phyloP scores from a whole-genome alignment of 208 protist species.

The Balamuthia mandrillaris region DNA sequence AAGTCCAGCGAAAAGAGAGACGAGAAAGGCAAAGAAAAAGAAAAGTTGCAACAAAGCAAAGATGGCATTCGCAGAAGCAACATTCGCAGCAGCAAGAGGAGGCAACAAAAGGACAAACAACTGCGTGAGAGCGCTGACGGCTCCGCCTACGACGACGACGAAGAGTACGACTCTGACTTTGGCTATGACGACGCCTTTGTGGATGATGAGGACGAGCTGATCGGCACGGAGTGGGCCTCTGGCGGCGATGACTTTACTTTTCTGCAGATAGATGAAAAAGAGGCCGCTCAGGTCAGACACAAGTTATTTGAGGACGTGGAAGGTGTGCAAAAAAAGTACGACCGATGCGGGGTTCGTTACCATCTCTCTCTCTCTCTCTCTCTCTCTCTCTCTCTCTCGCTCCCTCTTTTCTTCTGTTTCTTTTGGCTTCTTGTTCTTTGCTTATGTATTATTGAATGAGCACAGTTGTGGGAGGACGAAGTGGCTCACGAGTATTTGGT shows the following conservation, averaged over 20 bases:
- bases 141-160: not conserved
- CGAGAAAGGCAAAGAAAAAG: not conserved
- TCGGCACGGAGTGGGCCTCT: not conserved
- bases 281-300: not conserved
- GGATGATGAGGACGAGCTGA: not conserved
- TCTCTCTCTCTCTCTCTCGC: not conserved
- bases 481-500: not conserved
- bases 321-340: not conserved
- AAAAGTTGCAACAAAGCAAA: not conserved
- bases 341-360: not conserved
- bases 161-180: too few species aligned
- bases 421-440: not conserved
- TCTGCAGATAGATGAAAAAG: not conserved
- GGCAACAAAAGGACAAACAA: not conserved
- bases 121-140: not conserved
- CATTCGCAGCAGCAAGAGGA: not conserved
- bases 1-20: too few species aligned
- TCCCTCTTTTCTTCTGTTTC: not conserved
- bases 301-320: not conserved
- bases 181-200: not conserved
- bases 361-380: not conserved
- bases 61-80: not conserved
- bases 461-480: not conserved
- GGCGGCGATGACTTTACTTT: not conserved
- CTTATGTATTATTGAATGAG: not conserved